phyloP scores from a whole-genome alignment of 495 filamentous ascomycete species.

The Tuber borchii region DNA sequence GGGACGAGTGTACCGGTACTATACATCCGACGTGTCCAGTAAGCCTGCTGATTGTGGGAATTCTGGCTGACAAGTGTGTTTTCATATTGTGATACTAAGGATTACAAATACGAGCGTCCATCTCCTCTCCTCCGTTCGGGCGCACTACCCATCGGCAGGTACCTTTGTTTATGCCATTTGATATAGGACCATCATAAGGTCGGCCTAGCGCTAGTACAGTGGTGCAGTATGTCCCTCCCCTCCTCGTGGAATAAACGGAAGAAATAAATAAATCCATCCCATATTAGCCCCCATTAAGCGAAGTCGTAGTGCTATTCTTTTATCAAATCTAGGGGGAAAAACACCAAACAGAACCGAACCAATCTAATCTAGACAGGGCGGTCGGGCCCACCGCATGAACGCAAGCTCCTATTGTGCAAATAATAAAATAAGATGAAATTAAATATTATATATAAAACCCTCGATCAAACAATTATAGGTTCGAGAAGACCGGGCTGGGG shows the following conservation, averaged over 20 bases:
- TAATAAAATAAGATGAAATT: not conserved
- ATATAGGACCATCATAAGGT: not conserved
- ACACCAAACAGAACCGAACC: not conserved
- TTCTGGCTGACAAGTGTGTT: not conserved
- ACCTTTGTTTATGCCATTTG: not conserved
- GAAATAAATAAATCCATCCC: not conserved
- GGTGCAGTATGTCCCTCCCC: not conserved
- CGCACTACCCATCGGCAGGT: not conserved
- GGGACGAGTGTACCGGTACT: not conserved
- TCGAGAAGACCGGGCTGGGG: not conserved
- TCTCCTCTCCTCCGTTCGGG: not conserved
- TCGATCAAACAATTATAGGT: not conserved
- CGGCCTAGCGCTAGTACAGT: not conserved
- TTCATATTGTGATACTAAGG: not conserved
- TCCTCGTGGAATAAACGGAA: not conserved
- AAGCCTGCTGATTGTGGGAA: not conserved
- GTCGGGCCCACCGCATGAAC: not conserved
- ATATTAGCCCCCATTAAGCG: not conserved
- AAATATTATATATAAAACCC: not conserved
- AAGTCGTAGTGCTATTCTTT: not conserved
- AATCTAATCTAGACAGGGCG: not conserved
- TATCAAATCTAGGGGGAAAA: not conserved
- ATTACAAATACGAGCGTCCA: not conserved
- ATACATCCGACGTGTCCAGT: not conserved
- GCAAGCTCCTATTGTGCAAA: conserved; percentile 1